A percentile compares a stretch with the other conserved stretches of the same genome.
phyloP scores from a whole-genome alignment of 352 stramenopile species.

The Globisporangium irregulare region DNA sequence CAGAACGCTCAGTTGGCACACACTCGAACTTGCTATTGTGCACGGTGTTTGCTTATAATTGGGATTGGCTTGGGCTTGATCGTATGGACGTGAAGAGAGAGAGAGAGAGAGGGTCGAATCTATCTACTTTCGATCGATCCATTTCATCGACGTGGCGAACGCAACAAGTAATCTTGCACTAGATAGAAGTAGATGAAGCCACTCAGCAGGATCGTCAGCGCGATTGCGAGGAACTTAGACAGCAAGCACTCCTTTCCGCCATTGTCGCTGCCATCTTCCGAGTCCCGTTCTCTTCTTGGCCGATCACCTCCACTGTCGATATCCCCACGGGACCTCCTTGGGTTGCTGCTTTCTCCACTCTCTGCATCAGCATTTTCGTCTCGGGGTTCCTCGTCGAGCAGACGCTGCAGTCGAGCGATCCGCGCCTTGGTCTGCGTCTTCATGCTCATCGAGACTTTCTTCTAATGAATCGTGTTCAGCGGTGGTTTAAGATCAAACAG shows the following conservation, averaged over 20 bases:
- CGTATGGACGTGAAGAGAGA: too few relatives aligned
- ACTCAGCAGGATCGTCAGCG: slow-evolving; percentile 32
- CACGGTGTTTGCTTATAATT: too few relatives aligned
- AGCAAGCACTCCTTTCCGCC: slow-evolving; percentile 36
- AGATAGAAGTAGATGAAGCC: slow-evolving; percentile 51
- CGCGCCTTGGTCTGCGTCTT: slow-evolving; percentile 10
- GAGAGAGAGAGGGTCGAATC: not conserved
- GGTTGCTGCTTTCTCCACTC: not conserved
- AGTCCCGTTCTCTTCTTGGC: not conserved
- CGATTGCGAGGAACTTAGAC: slow-evolving; percentile 41
- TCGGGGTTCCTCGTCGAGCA: not conserved
- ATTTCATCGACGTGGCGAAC: not conserved
- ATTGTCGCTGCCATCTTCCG: slow-evolving; percentile 18
- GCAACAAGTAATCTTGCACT: slow-evolving; percentile 18
- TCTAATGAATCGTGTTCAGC: not conserved
- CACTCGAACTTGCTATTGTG: too few relatives aligned
- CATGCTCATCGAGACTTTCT: not conserved
- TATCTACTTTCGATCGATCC: not conserved
- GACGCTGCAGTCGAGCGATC: slow-evolving; percentile 6
- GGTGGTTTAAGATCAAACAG: not conserved
- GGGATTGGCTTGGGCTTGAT: too few relatives aligned
- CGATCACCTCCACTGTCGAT: not conserved
- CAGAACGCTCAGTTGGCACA: too few relatives aligned
- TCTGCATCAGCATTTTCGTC: not conserved
- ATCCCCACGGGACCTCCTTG: not conserved